A percentile compares a stretch with the other conserved stretches of the same genome.
phyloP scores from a whole-genome alignment of 1,284 basidiomycete species.

The Apiotrichum sp. region DNA sequence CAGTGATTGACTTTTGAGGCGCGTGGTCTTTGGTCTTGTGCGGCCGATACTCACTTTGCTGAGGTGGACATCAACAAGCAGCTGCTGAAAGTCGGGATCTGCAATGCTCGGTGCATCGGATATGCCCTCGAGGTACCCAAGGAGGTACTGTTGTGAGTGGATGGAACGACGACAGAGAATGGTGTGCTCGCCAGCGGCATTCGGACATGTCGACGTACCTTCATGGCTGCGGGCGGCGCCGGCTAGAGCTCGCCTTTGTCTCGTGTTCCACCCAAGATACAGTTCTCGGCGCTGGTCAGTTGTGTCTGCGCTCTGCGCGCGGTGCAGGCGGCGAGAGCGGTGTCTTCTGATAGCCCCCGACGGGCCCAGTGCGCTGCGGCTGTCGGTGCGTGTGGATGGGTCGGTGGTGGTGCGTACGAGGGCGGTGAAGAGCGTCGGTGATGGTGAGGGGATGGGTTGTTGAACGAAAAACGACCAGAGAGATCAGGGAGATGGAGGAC shows the following conservation, averaged over 20 bases:
- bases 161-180: conserved; percentile 24
- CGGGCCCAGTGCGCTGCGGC: neutral
- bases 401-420: conserved; percentile 17
- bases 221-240: conserved; percentile 22
- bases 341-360: conserved; percentile 29
- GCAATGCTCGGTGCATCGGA: conserved; percentile 42
- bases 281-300: too few species aligned
- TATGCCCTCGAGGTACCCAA: conserved; percentile 45
- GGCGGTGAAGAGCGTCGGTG: conserved; percentile 1
- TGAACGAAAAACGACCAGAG: too few species aligned
- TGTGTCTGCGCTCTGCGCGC: too few species aligned
- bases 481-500: too few species aligned
- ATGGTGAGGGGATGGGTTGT: conserved; percentile 3
- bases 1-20: too few species aligned
- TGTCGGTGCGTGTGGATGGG: conserved; percentile 32
- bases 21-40: too few species aligned
- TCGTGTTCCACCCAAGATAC: too few species aligned
- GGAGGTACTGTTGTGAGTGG: conserved; percentile 44
- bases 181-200: neutral
- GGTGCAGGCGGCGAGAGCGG: conserved; percentile 5
- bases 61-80: conserved; percentile 45
- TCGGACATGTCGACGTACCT: conserved; percentile 25
- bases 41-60: conserved; percentile 37
- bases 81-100: conserved; percentile 45
- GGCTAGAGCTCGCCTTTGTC: too few species aligned